Conservation (phyloP, 2,329 filamentous ascomycete genomes). For the Hypomyces rosellus region DNA sequence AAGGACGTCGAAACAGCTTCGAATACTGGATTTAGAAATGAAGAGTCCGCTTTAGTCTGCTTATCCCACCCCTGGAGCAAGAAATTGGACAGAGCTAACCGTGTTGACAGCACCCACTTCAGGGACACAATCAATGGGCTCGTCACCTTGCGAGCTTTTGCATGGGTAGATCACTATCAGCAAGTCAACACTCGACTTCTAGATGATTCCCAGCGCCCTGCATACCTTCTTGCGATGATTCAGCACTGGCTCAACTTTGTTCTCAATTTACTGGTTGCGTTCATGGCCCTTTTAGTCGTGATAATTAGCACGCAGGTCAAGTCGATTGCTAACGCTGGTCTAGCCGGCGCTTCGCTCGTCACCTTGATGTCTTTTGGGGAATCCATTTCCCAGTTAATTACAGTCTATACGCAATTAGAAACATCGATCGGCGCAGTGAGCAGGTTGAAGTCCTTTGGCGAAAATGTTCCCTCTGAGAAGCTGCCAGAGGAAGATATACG, state of each 20-base stretch:
- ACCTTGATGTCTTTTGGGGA: conserved; percentile 7
- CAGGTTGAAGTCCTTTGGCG: conserved; percentile 18
- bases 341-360: conserved; percentile 2
- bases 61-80: no score
- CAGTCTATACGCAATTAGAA: conserved; percentile 5
- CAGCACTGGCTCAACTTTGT: conserved; percentile 13
- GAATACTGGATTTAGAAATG: conserved; percentile 55
- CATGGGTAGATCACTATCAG: conserved; percentile 3
- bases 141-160: conserved; percentile 12
- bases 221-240: conserved; percentile 12
- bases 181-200: conserved; percentile 5
- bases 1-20: conserved; percentile 53
- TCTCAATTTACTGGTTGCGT: conserved; percentile 7
- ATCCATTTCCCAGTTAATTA: neutral
- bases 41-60: conserved; percentile 40
- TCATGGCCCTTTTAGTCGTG: conserved; percentile 11
- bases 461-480: conserved; percentile 9
- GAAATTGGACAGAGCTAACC: no score
- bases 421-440: conserved; percentile 7
- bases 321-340: neutral
- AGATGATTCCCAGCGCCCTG: conserved; percentile 11
- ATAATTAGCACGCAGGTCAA: conserved; percentile 4
- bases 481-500: neutral
- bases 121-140: conserved; percentile 11
- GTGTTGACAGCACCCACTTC: conserved; percentile 1